These are phyloP conservation scores for Fusarium oxysporum DNA, from an alignment of 2,329 filamentous ascomycete genomes.

Conservation along the genomic window DNA sequence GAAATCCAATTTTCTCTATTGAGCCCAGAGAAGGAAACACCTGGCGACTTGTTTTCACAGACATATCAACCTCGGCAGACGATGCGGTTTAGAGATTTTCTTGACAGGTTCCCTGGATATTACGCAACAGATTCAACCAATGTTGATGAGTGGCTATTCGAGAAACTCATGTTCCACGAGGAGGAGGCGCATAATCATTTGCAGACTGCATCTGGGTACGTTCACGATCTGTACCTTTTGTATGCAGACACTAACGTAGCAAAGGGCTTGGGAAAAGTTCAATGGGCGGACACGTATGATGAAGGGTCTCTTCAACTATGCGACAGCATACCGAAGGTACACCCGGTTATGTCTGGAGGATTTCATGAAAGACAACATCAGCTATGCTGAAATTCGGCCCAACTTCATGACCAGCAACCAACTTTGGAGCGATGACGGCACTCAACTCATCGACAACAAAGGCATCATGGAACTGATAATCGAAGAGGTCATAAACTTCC, in stretches of 20 bases:
- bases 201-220: slow-evolving; percentile 67
- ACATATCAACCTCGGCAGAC: slow-evolving; percentile 59
- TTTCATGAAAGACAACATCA: slow-evolving; percentile 73
- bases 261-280: slow-evolving; percentile 71
- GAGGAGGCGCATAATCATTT: slow-evolving; percentile 67
- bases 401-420: slow-evolving; percentile 75
- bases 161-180: slow-evolving; percentile 72
- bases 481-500: slow-evolving; percentile 64
- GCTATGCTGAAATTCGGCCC: slow-evolving; percentile 77
- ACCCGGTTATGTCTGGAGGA: slow-evolving; percentile 69
- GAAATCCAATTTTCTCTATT: slow-evolving; percentile 73
- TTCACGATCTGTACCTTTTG: background rate
- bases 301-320: slow-evolving; percentile 78
- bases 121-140: slow-evolving; percentile 38
- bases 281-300: slow-evolving; percentile 77
- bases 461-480: slow-evolving; percentile 72
- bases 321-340: slow-evolving; percentile 70
- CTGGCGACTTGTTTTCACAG: slow-evolving; percentile 61
- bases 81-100: slow-evolving; percentile 59
- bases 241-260: slow-evolving; percentile 8
- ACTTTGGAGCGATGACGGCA: slow-evolving; percentile 69
- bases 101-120: slow-evolving; percentile 49
- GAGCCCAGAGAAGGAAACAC: slow-evolving; percentile 48
- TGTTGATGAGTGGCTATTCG: slow-evolving; percentile 65
- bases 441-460: slow-evolving; percentile 61